Conservation (phyloP, 768 basidiomycete species). For the Saitozyma podzolica region DNA sequence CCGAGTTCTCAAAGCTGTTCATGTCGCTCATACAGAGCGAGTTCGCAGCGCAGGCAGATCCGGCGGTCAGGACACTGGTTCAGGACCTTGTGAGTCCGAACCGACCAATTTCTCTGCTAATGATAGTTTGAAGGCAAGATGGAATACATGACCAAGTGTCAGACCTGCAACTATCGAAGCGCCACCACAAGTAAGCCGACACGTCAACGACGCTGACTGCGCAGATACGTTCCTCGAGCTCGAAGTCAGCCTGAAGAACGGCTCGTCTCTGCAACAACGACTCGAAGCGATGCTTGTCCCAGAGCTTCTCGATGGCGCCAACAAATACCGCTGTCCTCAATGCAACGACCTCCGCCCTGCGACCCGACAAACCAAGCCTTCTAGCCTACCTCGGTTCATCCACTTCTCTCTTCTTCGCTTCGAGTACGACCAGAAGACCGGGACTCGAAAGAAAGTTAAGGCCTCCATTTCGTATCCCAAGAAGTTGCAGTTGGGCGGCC, state of each 20-base stretch:
- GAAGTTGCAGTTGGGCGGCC: conserved; percentile 65
- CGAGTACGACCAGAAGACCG: conserved; percentile 73
- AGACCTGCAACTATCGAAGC: conserved; percentile 68
- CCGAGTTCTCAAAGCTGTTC: conserved; percentile 97
- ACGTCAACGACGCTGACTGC: neutral
- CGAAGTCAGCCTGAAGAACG: conserved; percentile 67
- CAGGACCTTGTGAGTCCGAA: conserved; percentile 64
- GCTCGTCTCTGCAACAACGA: conserved; percentile 63
- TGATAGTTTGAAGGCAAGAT: conserved; percentile 83
- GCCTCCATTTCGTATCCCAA: conserved; percentile 75
- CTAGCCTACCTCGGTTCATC: conserved; percentile 73
- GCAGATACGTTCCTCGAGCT: conserved; percentile 70
- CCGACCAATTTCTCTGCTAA: conserved; percentile 1
- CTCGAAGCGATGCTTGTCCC: conserved; percentile 66
- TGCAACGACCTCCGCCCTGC: conserved; percentile 77
- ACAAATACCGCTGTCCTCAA: conserved; percentile 76
- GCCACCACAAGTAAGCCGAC: conserved; percentile 55
- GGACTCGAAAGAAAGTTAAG: conserved; percentile 85
- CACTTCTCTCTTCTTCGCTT: conserved; percentile 94
- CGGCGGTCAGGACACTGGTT: conserved; percentile 67
- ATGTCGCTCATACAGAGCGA: conserved; percentile 83
- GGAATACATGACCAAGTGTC: conserved; percentile 77
- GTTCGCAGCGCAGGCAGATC: conserved; percentile 75
- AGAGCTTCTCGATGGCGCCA: conserved; percentile 77
- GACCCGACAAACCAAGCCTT: conserved; percentile 70